Base-by-base conservation (phyloP, 1,284 basidiomycete genomes). In the Papiliotrema flavescens region DNA sequence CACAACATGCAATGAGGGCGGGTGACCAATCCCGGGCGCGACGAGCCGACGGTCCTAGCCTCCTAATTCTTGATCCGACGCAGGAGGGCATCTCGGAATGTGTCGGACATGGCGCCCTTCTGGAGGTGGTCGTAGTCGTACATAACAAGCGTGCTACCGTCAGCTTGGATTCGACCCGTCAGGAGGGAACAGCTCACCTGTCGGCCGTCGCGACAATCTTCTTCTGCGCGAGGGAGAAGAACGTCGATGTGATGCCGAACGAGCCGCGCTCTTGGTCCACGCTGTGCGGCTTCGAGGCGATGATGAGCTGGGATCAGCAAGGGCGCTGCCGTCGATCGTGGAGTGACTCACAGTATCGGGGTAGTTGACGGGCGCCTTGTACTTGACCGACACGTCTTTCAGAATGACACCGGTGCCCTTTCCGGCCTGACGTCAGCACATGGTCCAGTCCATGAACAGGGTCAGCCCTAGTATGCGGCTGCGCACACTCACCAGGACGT, bases 111-210 rank as follows among this genome's bases (percentile, higher is more conserved):
- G 4, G 45, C 44, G 5, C 74, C 74, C 56, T 71, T 72, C 26
- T 56, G 57, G 45, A 68, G 49, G 17, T 61, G 56, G 46, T 73
- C 65, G 49, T 71, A 75, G 56, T 76, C 72, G 54, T 73, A 76
- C 66, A 76, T 70, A 15, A 74, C 72, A n/a, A 69, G 59, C 7
- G 66, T 68, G 45, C 63, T 70, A 32, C 23, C 17, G 32, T 39
- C 47, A 49, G 39, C 23, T 23, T 9, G 42, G 11, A 24, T 34
- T 36, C 34, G 26, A 7, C 22, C 42, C 32, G 19, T 40, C 39
- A 4, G 39, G 39, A 15, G 20, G 6, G 17, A 40, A 4, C 14
- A 47, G 53, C 66, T 54, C 39, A 67, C 68, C 63, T 65, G 45
- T 70, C 69, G 35, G 62, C 60, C 1, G 66, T 67, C 8, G 74